Conservation (phyloP, 371 early-diverging fungal genomes). For the Ecytonucleospora hepatopenaei region DNA sequence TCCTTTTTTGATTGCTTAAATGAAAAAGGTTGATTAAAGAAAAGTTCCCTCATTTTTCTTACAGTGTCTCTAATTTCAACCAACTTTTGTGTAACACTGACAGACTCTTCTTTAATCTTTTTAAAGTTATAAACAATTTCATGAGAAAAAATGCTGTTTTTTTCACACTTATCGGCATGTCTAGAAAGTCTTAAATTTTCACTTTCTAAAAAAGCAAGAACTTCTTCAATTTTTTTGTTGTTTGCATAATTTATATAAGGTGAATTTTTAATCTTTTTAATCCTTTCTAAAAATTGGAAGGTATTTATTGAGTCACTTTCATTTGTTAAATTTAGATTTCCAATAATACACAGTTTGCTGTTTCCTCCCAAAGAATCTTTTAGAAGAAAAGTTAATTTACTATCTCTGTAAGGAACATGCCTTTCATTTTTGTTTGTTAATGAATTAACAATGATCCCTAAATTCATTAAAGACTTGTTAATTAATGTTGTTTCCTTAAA, state of each 20-base stretch:
- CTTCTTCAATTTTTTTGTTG: not conserved
- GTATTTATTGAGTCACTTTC: conserved; percentile 48
- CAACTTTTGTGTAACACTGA: too few species aligned
- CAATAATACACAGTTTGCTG: conserved; percentile 63
- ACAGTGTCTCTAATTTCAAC: too few species aligned
- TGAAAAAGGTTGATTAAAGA: too few species aligned
- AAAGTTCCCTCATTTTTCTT: too few species aligned
- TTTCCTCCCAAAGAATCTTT: conserved; percentile 64
- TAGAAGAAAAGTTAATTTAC: conserved; percentile 63
- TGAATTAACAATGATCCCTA: conserved; percentile 63
- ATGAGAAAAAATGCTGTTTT: not conserved
- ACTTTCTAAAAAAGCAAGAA: not conserved
- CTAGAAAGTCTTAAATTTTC: not conserved
- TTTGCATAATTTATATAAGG: conserved; percentile 31
- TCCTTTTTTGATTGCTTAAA: too few species aligned
- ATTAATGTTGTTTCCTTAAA: conserved; percentile 63
- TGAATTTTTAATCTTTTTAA: conserved; percentile 52
- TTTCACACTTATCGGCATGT: not conserved
- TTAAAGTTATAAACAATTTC: not conserved
- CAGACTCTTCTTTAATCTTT: not conserved
- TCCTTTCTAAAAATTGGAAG: conserved; percentile 45
- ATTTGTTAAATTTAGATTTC: conserved; percentile 48
- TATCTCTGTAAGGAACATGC: conserved; percentile 65
- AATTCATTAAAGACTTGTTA: conserved; percentile 62
- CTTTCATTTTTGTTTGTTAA: conserved; percentile 59